phyloP scores from a whole-genome alignment of 805 yeast genomes.

The Huiozyma naganishii region DNA sequence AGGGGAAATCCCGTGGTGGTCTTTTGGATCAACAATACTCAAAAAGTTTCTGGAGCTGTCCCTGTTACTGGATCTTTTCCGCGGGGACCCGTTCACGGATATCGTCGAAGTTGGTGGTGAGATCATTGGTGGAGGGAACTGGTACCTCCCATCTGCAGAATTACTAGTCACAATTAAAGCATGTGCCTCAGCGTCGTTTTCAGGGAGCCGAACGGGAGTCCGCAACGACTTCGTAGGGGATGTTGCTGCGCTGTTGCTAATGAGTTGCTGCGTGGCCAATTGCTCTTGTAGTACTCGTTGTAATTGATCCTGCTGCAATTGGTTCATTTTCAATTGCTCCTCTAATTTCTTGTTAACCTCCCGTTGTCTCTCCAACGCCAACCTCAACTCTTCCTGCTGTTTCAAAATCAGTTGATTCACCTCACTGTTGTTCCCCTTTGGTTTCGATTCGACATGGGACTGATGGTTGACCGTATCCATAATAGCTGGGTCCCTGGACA shows the following conservation, averaged over 20 bases:
- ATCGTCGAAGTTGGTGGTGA: constrained; percentile 17
- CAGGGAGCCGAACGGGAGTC: constrained; percentile 8
- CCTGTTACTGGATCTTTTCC: constrained; percentile 1
- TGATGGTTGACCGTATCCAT: neutral
- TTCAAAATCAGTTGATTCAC: constrained; percentile 9
- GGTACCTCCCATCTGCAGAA: constrained; percentile 23
- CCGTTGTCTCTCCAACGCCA: constrained; percentile 25
- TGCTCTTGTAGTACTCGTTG: constrained; percentile 20
- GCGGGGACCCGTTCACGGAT: constrained; percentile 20
- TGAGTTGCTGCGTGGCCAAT: constrained; percentile 1
- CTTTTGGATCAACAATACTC: neutral
- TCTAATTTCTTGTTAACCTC: constrained; percentile 23
- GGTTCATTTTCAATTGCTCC: constrained; percentile 20
- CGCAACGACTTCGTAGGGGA: constrained; percentile 2
- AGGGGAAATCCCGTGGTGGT: too few relatives aligned
- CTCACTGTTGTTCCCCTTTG: neutral
- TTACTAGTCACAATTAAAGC: constrained; percentile 24
- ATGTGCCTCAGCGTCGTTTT: constrained; percentile 4
- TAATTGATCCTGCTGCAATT: constrained; percentile 20
- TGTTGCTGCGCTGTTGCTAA: neutral
- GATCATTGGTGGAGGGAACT: constrained; percentile 23
- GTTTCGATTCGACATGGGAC: neutral
- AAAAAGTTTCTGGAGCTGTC: neutral
- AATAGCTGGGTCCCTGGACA: constrained; percentile 2
- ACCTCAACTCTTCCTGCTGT: constrained; percentile 23